These are phyloP conservation scores for Monosporozyma servazzii DNA, from an alignment of 805 yeast genomes.

Conservation along the genomic window DNA sequence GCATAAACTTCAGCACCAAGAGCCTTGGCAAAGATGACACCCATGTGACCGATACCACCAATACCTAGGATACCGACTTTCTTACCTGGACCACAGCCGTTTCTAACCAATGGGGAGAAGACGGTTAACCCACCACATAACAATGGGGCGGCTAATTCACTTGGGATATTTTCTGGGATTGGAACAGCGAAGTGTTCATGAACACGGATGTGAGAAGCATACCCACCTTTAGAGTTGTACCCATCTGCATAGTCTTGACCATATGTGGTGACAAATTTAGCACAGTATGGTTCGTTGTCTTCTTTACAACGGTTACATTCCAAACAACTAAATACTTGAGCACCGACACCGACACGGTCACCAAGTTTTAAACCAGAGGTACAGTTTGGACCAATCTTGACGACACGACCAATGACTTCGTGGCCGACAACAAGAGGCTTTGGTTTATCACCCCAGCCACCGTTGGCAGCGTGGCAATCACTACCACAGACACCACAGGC, in stretches of 20 bases:
- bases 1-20: conserved; percentile 55
- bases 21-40: conserved; percentile 46
- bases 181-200: conserved; percentile 55
- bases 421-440: conserved; percentile 42
- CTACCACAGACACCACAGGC: conserved; percentile 64
- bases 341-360: conserved; percentile 76
- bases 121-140: conserved; percentile 74
- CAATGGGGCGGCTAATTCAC: conserved; percentile 59
- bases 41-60: conserved; percentile 53
- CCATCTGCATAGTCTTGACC: conserved; percentile 36
- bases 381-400: conserved; percentile 51
- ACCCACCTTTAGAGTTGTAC: conserved; percentile 52
- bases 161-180: conserved; percentile 47
- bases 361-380: conserved; percentile 45
- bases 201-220: conserved; percentile 54
- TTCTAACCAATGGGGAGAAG: conserved; percentile 54
- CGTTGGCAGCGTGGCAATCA: conserved; percentile 31
- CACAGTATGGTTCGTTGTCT: conserved; percentile 52
- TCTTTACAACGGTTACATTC: conserved; percentile 50
- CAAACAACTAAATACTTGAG: conserved; percentile 52
- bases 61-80: conserved; percentile 47
- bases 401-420: conserved; percentile 41
- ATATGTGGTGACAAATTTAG: conserved; percentile 42
- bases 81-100: conserved; percentile 41
- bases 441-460: conserved; percentile 16